A percentile compares a stretch with the other conserved stretches of the same genome.
Evolutionary conservation across 1,284 basidiomycete genomes (phyloP).

Genomic region (Cryptococcus amylolentus): DNA sequence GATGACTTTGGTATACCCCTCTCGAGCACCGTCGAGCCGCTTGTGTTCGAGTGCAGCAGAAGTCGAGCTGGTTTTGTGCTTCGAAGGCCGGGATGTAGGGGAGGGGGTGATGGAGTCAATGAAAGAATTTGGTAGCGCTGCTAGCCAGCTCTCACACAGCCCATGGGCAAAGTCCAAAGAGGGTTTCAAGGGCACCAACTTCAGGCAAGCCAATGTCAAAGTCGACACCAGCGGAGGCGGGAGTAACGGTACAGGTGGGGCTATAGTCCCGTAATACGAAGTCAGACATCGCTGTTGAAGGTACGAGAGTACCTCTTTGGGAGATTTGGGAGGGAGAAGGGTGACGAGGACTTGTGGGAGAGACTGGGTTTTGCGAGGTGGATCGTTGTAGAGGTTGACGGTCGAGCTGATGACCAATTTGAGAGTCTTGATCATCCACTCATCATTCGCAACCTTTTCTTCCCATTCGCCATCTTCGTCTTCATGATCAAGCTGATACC

Average conservation of each 20-base stretch:
- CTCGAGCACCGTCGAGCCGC: conserved; percentile 31
- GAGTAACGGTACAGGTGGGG: conserved; percentile 12
- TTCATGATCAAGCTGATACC: neutral
- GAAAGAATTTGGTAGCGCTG: conserved; percentile 31
- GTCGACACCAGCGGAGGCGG: conserved; percentile 40
- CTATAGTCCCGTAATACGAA: conserved; percentile 9
- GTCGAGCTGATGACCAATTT: conserved; percentile 39
- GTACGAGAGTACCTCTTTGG: conserved; percentile 24
- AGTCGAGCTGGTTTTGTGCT: neutral
- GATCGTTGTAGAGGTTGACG: conserved; percentile 40
- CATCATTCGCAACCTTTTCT: conserved; percentile 8
- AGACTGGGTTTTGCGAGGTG: conserved; percentile 14
- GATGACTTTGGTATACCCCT: conserved; percentile 44
- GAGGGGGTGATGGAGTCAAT: conserved; percentile 24
- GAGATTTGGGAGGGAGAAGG: conserved; percentile 30
- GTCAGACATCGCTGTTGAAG: conserved; percentile 17
- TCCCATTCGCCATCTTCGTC: neutral
- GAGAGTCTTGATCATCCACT: conserved; percentile 41
- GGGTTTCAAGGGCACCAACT: conserved; percentile 27
- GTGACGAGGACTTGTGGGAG: conserved; percentile 13
- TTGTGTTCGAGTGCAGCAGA: conserved; percentile 17
- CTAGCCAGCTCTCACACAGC: conserved; percentile 37
- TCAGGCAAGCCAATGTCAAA: conserved; percentile 39
- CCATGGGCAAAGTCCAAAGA: conserved; percentile 33
- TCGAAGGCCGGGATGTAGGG: neutral